Evolutionary conservation across 352 stramenopile species (phyloP), one percentile per base, ranked within the genome.

Genomic region (Globisporangium uncinulatum): DNA sequence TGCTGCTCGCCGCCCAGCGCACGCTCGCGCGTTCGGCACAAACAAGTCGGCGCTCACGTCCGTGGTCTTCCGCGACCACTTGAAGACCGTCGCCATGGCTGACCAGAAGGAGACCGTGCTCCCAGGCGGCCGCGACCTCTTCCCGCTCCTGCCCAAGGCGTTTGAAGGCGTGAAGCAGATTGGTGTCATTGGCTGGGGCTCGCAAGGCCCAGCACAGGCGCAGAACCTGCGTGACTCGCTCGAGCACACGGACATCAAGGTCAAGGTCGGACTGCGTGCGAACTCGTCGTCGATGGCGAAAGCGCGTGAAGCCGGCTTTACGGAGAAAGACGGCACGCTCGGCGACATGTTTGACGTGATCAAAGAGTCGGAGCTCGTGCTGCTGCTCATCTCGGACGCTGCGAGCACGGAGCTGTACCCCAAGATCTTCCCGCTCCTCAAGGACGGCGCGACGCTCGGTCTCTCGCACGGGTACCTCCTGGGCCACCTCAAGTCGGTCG

Each of bases 101-200:
- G 80, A 93, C 65, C 61, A 74, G 54, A 73, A 71, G 43, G 83
- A 93, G 66, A 86, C 76, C 24, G 82, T 93, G 59, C 74, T 93
- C 39, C 80, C 83, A 11, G 83, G 83, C 49, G 83, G 83, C 24
- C 89, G 94, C 65, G 83, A 99, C 80, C 83, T 98, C 42, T 98
- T 98, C 79, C 79, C 91, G 57, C 73, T 98, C 41, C 79, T 98
- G 63, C 91, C 92, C 41, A 92, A 98, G 73, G 96, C 95, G 24
- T 98, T 99, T 71, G 87, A 95, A 29, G 93, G 93, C 51, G 96
- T 99, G 58, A 97, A 98, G 72, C 86, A 98, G 69, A 96, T 99
- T 67, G 96, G 96, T 55, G 94, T 99, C 54, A 98, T 99, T 62
- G 96, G 96, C 69, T 99, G 96, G 96, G 96, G 96, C 71, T 99